These are phyloP conservation scores for Incumbomyces delicatus DNA, from an alignment of 2,329 filamentous ascomycete species.

Conservation along the genomic window DNA sequence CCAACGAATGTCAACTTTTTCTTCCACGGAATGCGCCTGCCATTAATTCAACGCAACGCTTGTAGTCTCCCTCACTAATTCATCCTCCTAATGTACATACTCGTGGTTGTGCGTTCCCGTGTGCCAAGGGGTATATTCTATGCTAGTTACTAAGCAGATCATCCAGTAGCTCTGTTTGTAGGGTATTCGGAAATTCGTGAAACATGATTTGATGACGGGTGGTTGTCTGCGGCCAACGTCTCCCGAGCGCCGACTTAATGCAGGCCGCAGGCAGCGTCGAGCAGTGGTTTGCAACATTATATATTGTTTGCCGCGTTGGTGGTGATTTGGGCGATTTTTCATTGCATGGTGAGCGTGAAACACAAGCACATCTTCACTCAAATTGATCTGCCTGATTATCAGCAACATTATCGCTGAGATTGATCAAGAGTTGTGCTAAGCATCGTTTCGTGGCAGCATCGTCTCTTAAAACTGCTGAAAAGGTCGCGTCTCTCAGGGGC, in stretches of 20 bases:
- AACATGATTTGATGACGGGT: not conserved
- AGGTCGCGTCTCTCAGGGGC: constrained; percentile 95
- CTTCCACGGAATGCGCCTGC: not conserved
- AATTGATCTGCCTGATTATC: constrained; percentile 29
- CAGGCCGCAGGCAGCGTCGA: not conserved
- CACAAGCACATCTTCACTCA: constrained; percentile 9
- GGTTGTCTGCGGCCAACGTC: not conserved
- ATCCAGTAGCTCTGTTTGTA: not conserved
- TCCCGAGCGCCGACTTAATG: not conserved
- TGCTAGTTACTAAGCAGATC: not conserved
- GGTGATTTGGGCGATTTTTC: too few relatives aligned
- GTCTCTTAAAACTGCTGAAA: constrained; percentile 89
- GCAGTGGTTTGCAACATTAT: not conserved
- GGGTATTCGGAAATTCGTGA: not conserved
- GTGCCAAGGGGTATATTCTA: constrained; percentile 6
- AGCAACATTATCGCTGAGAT: constrained; percentile 80
- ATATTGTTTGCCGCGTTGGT: too few relatives aligned
- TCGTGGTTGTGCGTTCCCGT: not conserved
- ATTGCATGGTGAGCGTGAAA: too few relatives aligned
- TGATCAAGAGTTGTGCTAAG: constrained; percentile 92
- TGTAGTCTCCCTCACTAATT: not conserved
- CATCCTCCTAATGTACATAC: constrained; percentile 3
- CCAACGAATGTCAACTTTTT: not conserved
- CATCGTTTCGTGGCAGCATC: constrained; percentile 97
- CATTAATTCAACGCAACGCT: not conserved